phyloP scores from a whole-genome alignment of 345 rosid genomes.

The Microcos paniculata region DNA sequence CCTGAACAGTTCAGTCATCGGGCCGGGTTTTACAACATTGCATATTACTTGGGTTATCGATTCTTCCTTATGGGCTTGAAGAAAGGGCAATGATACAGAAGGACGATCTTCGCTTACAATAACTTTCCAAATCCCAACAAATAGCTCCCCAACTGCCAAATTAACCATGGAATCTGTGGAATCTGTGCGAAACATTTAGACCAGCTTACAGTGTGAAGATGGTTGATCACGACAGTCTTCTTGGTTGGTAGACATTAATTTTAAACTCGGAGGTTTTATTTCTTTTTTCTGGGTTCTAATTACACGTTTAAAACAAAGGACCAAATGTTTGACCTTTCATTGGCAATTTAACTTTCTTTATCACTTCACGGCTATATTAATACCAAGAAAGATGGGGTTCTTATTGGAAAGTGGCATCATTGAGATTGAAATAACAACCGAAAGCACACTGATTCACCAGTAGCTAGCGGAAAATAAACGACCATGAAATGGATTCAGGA shows the following conservation, averaged over 20 bases:
- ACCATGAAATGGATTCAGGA: background rate
- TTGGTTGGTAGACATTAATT: slow-evolving; percentile 24
- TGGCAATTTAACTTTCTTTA: background rate
- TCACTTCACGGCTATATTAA: background rate
- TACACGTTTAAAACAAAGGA: slow-evolving; percentile 11
- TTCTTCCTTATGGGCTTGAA: slow-evolving; percentile 85
- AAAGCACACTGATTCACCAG: background rate
- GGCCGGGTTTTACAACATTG: too few species aligned
- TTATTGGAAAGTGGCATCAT: background rate
- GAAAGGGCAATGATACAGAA: slow-evolving; percentile 64
- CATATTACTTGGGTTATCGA: slow-evolving; percentile 98
- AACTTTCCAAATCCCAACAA: slow-evolving; percentile 73
- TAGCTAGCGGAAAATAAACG: background rate
- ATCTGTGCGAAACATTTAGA: slow-evolving; percentile 70
- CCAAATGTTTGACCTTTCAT: background rate
- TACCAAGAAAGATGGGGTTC: background rate
- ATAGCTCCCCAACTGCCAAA: slow-evolving; percentile 69
- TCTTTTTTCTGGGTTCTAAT: background rate
- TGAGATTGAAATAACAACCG: background rate
- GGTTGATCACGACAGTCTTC: slow-evolving; percentile 31
- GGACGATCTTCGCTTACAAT: slow-evolving; percentile 86
- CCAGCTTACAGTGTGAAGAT: slow-evolving; percentile 84
- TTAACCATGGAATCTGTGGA: slow-evolving; percentile 77
- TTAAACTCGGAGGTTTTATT: slow-evolving; percentile 29
- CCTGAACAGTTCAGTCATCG: too few species aligned